A percentile compares a stretch with the other conserved stretches of the same genome.
Conservation (phyloP, 805 yeast genomes). For the Nakazawaea anatomiae region DNA sequence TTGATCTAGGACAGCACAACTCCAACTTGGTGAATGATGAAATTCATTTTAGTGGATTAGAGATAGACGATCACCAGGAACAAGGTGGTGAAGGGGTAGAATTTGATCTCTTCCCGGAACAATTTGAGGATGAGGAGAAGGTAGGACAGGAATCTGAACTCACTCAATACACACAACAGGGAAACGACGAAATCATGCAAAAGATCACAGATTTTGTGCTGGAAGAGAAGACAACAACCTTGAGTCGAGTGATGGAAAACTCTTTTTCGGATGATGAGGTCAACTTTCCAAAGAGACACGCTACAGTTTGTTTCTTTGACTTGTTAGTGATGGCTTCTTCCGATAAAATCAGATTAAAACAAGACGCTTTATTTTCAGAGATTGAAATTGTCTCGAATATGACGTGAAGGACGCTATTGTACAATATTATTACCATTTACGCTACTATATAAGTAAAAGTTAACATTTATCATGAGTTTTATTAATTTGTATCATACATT, state of each 20-base stretch:
- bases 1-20: conserved; percentile 17
- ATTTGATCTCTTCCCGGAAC: conserved; percentile 2
- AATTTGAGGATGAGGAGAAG: conserved; percentile 4
- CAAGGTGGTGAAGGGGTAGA: conserved; percentile 4
- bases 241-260: conserved; percentile 33
- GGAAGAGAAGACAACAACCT: conserved; percentile 20
- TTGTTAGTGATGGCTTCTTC: conserved; percentile 74
- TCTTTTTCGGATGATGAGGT: neutral
- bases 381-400: conserved; percentile 38
- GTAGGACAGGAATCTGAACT: no score
- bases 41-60: neutral
- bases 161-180: neutral
- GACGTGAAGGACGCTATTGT: conserved; percentile 19
- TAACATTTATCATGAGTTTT: no score
- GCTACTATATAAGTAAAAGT: no score
- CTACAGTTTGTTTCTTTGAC: conserved; percentile 75
- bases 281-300: conserved; percentile 43
- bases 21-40: conserved; percentile 5
- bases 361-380: conserved; percentile 53
- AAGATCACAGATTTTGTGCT: conserved; percentile 14
- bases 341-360: conserved; percentile 61
- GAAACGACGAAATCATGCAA: neutral
- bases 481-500: no score
- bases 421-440: no score
- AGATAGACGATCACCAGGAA: neutral